Conservation (phyloP, 2,329 filamentous ascomycete genomes). For the Teratosphaeria epicoccoides region DNA sequence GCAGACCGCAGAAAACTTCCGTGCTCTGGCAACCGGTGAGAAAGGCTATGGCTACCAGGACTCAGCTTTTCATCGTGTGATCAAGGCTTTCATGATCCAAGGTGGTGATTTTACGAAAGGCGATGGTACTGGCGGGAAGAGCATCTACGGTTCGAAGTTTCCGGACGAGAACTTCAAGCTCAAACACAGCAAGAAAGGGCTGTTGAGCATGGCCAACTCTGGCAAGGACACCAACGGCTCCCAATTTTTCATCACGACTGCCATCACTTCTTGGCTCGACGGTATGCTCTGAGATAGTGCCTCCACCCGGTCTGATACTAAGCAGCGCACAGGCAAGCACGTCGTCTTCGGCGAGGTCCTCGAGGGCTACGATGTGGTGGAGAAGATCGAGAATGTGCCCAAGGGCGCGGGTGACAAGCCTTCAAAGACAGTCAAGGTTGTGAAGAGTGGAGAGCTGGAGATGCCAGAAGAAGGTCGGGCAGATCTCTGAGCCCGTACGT, state of each 20-base stretch:
- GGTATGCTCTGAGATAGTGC: not conserved
- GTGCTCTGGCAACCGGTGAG: conserved; percentile 72
- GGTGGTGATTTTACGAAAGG: conserved; percentile 78
- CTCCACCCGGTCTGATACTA: not conserved
- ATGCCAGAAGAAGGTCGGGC: conserved; percentile 83
- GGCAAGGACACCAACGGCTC: conserved; percentile 71
- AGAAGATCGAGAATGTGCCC: conserved; percentile 63
- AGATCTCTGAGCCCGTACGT: conserved; percentile 55
- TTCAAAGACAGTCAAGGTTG: conserved; percentile 58
- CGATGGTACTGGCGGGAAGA: conserved; percentile 76
- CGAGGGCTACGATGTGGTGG: conserved; percentile 72
- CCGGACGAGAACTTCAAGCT: conserved; percentile 91
- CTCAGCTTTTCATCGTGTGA: conserved; percentile 79
- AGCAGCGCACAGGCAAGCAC: conserved; percentile 55
- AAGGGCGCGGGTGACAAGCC: conserved; percentile 62
- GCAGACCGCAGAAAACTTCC: conserved; percentile 61
- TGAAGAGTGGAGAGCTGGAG: conserved; percentile 72
- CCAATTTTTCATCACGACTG: conserved; percentile 86
- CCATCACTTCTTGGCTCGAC: conserved; percentile 42
- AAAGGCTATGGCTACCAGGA: conserved; percentile 77
- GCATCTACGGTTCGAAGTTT: conserved; percentile 78
- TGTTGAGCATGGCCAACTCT: conserved; percentile 47
- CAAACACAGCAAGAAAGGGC: conserved; percentile 75
- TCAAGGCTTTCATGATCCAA: conserved; percentile 87
- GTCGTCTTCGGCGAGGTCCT: conserved; percentile 84